A percentile compares a stretch with the other conserved stretches of the same genome.
Evolutionary conservation across 2,329 filamentous ascomycete genomes (phyloP).

Genomic region (Aspergillus awamori): DNA sequence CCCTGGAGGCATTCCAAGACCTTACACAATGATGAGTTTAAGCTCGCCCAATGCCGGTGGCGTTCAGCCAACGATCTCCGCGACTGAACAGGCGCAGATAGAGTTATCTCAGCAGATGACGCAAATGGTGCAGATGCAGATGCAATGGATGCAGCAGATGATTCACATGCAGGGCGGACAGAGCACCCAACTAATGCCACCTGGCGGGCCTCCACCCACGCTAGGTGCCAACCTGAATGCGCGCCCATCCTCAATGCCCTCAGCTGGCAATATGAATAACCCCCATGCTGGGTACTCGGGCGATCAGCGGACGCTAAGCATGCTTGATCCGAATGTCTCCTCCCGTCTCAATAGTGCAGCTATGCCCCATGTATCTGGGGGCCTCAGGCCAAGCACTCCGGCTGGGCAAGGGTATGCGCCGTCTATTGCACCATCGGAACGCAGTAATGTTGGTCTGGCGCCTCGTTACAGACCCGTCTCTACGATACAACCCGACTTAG

Average conservation of each 20-base stretch:
- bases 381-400: conserved; percentile 28
- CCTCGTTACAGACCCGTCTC: conserved; percentile 90
- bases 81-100: conserved; percentile 73
- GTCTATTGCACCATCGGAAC: conserved; percentile 92
- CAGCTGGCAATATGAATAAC: conserved; percentile 29
- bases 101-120: conserved; percentile 83
- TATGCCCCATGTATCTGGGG: conserved; percentile 37
- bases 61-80: conserved; percentile 48
- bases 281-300: conserved; percentile 14
- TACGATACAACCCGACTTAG: conserved; percentile 53
- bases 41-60: conserved; percentile 24
- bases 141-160: conserved; percentile 82
- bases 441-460: conserved; percentile 89
- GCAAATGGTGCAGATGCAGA: conserved; percentile 90
- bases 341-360: conserved; percentile 41
- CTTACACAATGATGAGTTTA: conserved; percentile 41
- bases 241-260: conserved; percentile 55
- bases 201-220: conserved; percentile 31
- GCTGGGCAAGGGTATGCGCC: conserved; percentile 66
- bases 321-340: conserved; percentile 68
- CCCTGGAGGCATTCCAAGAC: conserved; percentile 38
- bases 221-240: conserved; percentile 32
- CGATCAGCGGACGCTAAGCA: conserved; percentile 73
- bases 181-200: conserved; percentile 34
- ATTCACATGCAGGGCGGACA: conserved; percentile 64